phyloP scores from a whole-genome alignment of 2,329 filamentous ascomycete genomes.

The Penicillium sp. region DNA sequence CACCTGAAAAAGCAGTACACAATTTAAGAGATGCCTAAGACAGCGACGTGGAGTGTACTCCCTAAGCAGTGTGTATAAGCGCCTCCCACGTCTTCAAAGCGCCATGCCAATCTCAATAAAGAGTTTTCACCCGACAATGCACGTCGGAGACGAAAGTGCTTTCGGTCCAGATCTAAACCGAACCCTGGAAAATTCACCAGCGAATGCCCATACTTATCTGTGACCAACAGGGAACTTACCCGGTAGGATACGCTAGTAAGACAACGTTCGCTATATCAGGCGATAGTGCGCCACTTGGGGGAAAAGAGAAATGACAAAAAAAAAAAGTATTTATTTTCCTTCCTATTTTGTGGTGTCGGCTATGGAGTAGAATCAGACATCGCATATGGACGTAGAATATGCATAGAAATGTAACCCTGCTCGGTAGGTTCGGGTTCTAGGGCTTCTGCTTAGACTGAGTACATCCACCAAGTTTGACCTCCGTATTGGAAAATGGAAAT shows the following conservation, averaged over 20 bases:
- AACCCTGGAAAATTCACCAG: neutral
- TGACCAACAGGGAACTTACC: conserved; percentile 1
- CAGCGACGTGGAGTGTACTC: conserved; percentile 4
- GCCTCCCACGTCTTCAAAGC: conserved; percentile 11
- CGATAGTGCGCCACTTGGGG: neutral
- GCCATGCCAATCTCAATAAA: neutral
- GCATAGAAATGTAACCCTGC: conserved; percentile 35
- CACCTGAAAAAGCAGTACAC: neutral
- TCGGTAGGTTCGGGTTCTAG: conserved; percentile 3
- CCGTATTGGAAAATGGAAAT: neutral
- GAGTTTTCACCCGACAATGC: conserved; percentile 4
- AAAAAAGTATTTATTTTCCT: neutral
- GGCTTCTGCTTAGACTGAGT: neutral
- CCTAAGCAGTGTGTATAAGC: conserved; percentile 2
- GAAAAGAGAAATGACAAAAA: too few species aligned
- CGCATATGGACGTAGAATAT: conserved; percentile 42
- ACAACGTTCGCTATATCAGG: conserved; percentile 10
- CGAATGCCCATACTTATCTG: neutral
- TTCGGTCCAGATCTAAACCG: conserved; percentile 5
- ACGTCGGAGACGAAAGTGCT: conserved; percentile 1
- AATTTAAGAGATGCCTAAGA: conserved; percentile 5
- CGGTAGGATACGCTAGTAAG: conserved; percentile 12
- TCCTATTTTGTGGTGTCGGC: neutral
- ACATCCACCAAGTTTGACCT: neutral
- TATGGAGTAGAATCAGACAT: conserved; percentile 27